phyloP scores from a whole-genome alignment of 139 green algal species.

The Klebsormidium nitens region DNA sequence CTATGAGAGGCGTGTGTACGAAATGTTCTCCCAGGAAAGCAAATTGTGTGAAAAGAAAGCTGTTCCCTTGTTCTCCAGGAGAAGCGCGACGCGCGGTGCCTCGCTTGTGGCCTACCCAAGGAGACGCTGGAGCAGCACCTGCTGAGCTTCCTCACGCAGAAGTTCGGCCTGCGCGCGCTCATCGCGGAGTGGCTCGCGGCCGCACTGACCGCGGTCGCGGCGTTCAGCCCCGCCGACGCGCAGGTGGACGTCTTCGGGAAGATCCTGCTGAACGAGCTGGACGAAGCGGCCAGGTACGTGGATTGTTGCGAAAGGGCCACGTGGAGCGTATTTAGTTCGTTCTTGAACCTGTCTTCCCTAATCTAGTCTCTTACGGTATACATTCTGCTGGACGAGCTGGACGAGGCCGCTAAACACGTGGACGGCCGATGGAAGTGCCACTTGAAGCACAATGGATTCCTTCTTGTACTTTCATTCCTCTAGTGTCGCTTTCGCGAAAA shows the following conservation, averaged over 20 bases:
- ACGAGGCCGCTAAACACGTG: too few species aligned
- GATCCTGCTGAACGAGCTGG: slow-evolving; percentile 26
- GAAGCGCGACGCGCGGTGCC: slow-evolving; percentile 1
- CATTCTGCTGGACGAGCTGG: too few species aligned
- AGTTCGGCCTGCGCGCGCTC: slow-evolving; percentile 35
- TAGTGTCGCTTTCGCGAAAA: too few species aligned
- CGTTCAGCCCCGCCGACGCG: slow-evolving; percentile 15
- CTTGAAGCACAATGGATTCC: too few species aligned
- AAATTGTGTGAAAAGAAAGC: neutral
- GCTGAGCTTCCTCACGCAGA: slow-evolving; percentile 31
- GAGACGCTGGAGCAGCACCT: slow-evolving; percentile 43
- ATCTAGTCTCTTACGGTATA: too few species aligned
- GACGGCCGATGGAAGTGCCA: too few species aligned
- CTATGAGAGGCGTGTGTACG: too few species aligned
- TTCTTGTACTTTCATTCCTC: too few species aligned
- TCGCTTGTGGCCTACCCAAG: neutral
- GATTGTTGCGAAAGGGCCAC: too few species aligned
- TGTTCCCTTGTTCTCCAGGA: neutral
- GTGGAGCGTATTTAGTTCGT: too few species aligned
- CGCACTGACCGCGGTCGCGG: slow-evolving; percentile 26
- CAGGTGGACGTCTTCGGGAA: slow-evolving; percentile 30
- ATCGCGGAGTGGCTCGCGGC: slow-evolving; percentile 26
- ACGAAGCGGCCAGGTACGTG: too few species aligned
- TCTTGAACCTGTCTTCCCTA: too few species aligned
- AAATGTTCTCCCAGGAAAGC: neutral